A percentile compares a stretch with the other conserved stretches of the same genome.
Conservation (phyloP, 306 rosid genomes). For the Prunus padus region DNA sequence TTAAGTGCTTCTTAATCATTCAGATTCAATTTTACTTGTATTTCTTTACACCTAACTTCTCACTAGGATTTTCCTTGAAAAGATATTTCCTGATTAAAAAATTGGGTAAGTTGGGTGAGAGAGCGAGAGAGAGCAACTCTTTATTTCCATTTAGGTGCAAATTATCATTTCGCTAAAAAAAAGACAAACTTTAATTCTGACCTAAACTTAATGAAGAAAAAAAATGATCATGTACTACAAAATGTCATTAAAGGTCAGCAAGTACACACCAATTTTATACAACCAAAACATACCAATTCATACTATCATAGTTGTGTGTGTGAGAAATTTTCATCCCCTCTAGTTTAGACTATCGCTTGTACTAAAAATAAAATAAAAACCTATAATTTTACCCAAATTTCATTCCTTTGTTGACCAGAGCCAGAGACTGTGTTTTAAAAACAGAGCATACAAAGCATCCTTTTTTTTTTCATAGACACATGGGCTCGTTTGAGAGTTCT, state of each 20-base stretch:
- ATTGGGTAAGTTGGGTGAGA: not conserved
- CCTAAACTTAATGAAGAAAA: not conserved
- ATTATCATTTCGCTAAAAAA: not conserved
- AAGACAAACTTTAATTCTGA: not conserved
- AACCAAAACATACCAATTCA: conserved; percentile 1
- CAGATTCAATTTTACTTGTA: not conserved
- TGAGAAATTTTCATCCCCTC: too few relatives aligned
- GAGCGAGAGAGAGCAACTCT: not conserved
- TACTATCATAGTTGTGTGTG: too few relatives aligned
- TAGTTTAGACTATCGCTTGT: too few relatives aligned
- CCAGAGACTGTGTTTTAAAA: not conserved
- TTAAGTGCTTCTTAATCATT: not conserved
- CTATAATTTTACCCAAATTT: conserved; percentile 5
- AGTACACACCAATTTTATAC: not conserved
- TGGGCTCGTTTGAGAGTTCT: too few relatives aligned
- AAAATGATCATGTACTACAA: not conserved
- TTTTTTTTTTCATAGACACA: not conserved
- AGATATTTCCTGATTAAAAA: not conserved
- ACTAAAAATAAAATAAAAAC: too few relatives aligned
- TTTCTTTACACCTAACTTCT: not conserved
- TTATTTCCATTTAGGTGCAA: not conserved
- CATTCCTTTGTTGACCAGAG: not conserved
- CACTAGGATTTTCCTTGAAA: not conserved
- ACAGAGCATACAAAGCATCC: not conserved
- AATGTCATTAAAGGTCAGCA: not conserved